Evolutionary conservation across 495 filamentous ascomycete genomes (phyloP).

Genomic region (Filosporella fistucella): DNA sequence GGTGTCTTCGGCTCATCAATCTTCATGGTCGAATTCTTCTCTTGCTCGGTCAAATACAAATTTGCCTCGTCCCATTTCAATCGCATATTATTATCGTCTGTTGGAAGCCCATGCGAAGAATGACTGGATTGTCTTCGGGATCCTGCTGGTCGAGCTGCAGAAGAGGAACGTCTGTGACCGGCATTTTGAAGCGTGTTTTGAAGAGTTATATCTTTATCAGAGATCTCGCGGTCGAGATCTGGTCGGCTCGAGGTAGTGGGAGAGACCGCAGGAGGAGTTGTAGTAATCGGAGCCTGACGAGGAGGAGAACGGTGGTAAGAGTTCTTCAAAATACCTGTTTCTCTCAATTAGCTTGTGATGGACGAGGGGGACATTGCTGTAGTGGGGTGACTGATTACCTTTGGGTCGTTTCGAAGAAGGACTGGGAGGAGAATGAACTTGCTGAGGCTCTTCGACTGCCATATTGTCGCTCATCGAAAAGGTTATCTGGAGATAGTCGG

Average conservation of each 20-base stretch:
- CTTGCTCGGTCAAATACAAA: slow-evolving; percentile 91
- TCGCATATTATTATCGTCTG: slow-evolving; percentile 59
- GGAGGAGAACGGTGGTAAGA: slow-evolving; percentile 57
- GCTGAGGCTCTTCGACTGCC: slow-evolving; percentile 16
- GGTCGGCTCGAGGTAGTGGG: slow-evolving; percentile 25
- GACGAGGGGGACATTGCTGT: not conserved
- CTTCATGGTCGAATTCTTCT: slow-evolving; percentile 95
- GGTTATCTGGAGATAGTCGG: slow-evolving; percentile 2
- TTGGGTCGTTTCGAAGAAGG: slow-evolving; percentile 63
- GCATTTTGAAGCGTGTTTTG: slow-evolving; percentile 94
- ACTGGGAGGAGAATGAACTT: slow-evolving; percentile 34
- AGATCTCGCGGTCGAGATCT: slow-evolving; percentile 37
- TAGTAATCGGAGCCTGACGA: slow-evolving; percentile 34
- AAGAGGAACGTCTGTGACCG: slow-evolving; percentile 81
- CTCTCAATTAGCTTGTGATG: slow-evolving; percentile 4
- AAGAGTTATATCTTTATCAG: slow-evolving; percentile 82
- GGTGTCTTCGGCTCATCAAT: slow-evolving; percentile 98
- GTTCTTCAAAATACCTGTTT: slow-evolving; percentile 86
- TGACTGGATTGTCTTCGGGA: slow-evolving; percentile 68
- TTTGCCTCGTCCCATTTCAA: slow-evolving; percentile 99
- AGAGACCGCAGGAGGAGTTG: slow-evolving; percentile 38
- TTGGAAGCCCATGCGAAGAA: slow-evolving; percentile 35
- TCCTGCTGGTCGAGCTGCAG: slow-evolving; percentile 48
- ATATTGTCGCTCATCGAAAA: slow-evolving; percentile 6
- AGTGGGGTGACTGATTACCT: slow-evolving; percentile 47